Evolutionary conservation across 2,329 filamentous ascomycete genomes (phyloP), one percentile per base, ranked within the genome.

Genomic region (Penicillium hordei): DNA sequence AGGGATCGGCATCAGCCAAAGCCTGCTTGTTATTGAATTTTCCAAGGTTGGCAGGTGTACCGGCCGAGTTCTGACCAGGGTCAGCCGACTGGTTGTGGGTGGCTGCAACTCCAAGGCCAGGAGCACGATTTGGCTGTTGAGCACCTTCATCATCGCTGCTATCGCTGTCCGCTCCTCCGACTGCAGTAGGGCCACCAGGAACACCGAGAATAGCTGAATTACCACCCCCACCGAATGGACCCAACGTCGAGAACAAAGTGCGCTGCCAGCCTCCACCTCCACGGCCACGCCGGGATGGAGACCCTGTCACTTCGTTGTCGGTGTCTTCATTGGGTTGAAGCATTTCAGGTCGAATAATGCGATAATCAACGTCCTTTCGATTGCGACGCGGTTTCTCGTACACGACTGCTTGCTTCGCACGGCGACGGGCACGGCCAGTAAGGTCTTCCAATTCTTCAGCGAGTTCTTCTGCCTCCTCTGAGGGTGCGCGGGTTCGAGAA

Each of bases 21-120:
- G 91, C 88, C 72, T 96, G 95, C 70, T 89, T 90, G 71, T 96
- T 93, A 77, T 95, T 97, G 68, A 97, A 83, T 76, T 93, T 97
- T 63, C 94, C 94, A 38, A 97, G 86, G 65, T 95, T 94, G 10
- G 90, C 89, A 4, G 91, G 85, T 12, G 85, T 87, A 15, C 86
- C 86, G 27, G 83, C 81, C 46, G 79, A 70, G 8, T 78, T 78
- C 67, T 81, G 83, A 29, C 82, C 75, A 19, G 83, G 73, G 65
- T 89, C 86, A 44, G 78, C 77, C 59, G 82, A 74, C 70, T 87
- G 85, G 13, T 78, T 70, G 21, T 76, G 69, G 29, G 83, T 79
- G 55, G 86, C 81, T 21, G 84, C 76, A 50, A 52, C 40, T 25
- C 81, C 81, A 62, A 82, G 77, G 39, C 82, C 80, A 57, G 79